phyloP scores from a whole-genome alignment of 2,329 filamentous ascomycete species.

The Chaetomium strumarium region DNA sequence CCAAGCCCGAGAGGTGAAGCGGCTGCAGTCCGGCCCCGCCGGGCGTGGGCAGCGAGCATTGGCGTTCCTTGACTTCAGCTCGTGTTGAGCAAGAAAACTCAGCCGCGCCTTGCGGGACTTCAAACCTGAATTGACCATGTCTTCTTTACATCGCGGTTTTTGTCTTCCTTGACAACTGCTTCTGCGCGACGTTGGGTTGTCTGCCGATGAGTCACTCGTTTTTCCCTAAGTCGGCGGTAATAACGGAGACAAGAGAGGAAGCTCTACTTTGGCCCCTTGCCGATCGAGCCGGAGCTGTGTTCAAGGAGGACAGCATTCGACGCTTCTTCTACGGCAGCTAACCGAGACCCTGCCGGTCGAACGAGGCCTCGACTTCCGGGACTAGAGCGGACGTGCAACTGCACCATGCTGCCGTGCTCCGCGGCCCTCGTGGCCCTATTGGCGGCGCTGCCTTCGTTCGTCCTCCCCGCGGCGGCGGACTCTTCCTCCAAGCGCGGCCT shows the following conservation, averaged over 20 bases:
- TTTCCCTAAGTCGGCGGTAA: constrained; percentile 7
- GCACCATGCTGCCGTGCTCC: constrained; percentile 9
- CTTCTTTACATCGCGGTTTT: not conserved
- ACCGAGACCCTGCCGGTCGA: not conserved
- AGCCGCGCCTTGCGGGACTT: not conserved
- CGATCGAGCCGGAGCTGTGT: not conserved
- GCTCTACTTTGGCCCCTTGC: not conserved
- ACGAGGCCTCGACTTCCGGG: not conserved
- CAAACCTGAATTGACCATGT: not conserved
- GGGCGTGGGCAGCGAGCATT: not conserved
- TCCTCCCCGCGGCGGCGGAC: constrained; percentile 25
- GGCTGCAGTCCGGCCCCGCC: not conserved
- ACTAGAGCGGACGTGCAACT: not conserved
- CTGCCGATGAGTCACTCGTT: constrained; percentile 14
- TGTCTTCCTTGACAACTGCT: not conserved
- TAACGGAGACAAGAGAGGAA: not conserved
- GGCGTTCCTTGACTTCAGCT: constrained; percentile 4
- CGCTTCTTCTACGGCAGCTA: not conserved
- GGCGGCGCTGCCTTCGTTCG: constrained; percentile 10
- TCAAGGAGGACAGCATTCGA: not conserved
- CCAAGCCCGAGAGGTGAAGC: constrained; percentile 3
- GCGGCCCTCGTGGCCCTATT: constrained; percentile 6
- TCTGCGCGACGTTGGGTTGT: not conserved
- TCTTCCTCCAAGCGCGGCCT: constrained; percentile 64
- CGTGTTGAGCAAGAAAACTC: not conserved